Conservation (phyloP, 2,329 filamentous ascomycete species). For the Diaporthe caulivora region DNA sequence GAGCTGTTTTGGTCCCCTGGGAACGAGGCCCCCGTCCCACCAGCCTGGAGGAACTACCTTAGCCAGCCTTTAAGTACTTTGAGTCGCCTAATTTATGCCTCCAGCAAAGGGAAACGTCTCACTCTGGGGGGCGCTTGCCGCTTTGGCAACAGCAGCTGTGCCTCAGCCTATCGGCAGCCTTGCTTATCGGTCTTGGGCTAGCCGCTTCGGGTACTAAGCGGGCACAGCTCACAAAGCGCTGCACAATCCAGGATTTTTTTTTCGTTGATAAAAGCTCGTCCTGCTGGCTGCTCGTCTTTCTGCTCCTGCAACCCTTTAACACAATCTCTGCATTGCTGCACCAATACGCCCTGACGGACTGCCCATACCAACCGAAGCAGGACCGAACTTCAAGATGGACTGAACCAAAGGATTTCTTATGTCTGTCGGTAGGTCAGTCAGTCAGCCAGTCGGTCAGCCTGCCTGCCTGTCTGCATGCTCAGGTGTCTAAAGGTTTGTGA, state of each 20-base stretch:
- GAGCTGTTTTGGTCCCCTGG: slow-evolving; percentile 21
- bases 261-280: slow-evolving; percentile 33
- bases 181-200: neutral
- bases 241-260: slow-evolving; percentile 41
- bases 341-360: neutral
- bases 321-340: slow-evolving; percentile 4
- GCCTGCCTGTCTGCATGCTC: neutral
- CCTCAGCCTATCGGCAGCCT: slow-evolving; percentile 27
- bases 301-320: slow-evolving; percentile 13
- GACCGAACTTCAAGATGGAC: neutral
- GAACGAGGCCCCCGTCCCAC: slow-evolving; percentile 21
- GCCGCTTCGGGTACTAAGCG: slow-evolving; percentile 17
- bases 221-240: slow-evolving; percentile 28
- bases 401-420: neutral
- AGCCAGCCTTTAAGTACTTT: slow-evolving; percentile 39
- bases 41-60: slow-evolving; percentile 30
- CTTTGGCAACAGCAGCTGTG: slow-evolving; percentile 18
- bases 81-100: slow-evolving; percentile 35
- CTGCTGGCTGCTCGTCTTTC: neutral
- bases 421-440: neutral
- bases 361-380: neutral
- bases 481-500: slow-evolving; percentile 37
- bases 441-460: neutral
- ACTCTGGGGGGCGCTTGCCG: slow-evolving; percentile 19
- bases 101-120: slow-evolving; percentile 24